These are phyloP conservation scores for Lodderomyces jiufengensis DNA, from an alignment of 1,139 yeast species.

Conservation along the genomic window DNA sequence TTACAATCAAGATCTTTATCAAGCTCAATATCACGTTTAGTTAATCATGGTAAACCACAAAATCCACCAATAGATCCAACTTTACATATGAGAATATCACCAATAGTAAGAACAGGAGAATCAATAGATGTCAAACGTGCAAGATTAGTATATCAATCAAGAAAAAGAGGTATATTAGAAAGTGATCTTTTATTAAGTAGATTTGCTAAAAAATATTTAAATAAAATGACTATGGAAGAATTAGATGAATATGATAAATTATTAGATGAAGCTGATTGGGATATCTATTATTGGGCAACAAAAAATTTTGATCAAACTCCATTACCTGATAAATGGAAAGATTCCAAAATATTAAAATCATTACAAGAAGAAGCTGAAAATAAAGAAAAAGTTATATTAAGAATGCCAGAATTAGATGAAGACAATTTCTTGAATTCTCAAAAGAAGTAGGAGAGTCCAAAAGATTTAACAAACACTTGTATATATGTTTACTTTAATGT, in stretches of 20 bases:
- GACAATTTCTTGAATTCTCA: neutral
- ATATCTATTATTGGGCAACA: constrained; percentile 97
- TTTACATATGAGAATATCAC: constrained; percentile 58
- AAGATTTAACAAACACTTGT: too few relatives aligned
- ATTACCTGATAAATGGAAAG: constrained; percentile 80
- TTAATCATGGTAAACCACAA: constrained; percentile 44
- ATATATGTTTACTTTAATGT: too few relatives aligned
- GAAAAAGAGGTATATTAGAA: constrained; percentile 94
- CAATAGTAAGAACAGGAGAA: constrained; percentile 74
- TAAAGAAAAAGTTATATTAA: constrained; percentile 64
- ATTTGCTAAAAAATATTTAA: constrained; percentile 75
- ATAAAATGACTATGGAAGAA: constrained; percentile 57
- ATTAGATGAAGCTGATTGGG: constrained; percentile 96
- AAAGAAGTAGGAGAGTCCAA: too few relatives aligned
- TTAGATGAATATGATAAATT: constrained; percentile 81
- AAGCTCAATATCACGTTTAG: constrained; percentile 15
- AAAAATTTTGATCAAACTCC: constrained; percentile 76
- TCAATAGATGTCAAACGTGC: constrained; percentile 75
- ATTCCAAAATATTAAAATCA: constrained; percentile 57
- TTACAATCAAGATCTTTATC: constrained; percentile 12
- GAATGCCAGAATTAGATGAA: constrained; percentile 69
- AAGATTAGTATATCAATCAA: constrained; percentile 81
- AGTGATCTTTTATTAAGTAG: constrained; percentile 82
- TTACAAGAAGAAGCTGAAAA: constrained; percentile 76
- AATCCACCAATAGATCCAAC: constrained; percentile 29